A percentile compares a stretch with the other conserved stretches of the same genome.
phyloP scores from a whole-genome alignment of 169 alveolate species.

The Ichthyophthirius multifiliis region DNA sequence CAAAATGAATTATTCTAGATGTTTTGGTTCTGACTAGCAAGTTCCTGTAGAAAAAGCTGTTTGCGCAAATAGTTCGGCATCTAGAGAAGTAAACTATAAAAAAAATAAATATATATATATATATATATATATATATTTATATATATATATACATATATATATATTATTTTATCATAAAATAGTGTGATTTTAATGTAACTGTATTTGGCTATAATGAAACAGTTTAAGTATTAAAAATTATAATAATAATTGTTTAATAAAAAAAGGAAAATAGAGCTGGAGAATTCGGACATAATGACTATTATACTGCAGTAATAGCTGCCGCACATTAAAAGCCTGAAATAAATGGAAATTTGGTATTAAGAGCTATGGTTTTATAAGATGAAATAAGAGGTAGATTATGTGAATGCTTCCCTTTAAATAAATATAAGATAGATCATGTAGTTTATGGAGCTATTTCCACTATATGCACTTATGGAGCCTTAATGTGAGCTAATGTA shows the following conservation, averaged over 20 bases:
- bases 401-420: slow-evolving; percentile 79
- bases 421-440: slow-evolving; percentile 86
- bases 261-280: slow-evolving; percentile 59
- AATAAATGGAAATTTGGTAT: slow-evolving; percentile 52
- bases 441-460: slow-evolving; percentile 90
- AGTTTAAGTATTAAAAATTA: neutral
- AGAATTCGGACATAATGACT: slow-evolving; percentile 80
- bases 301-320: slow-evolving; percentile 68
- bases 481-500: slow-evolving; percentile 73
- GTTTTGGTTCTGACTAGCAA: slow-evolving; percentile 57
- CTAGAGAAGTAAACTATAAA: slow-evolving; percentile 48
- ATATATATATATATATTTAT: too few species aligned
- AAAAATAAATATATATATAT: too few species aligned
- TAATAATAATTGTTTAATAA: neutral
- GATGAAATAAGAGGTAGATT: slow-evolving; percentile 91
- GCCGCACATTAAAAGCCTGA: slow-evolving; percentile 55
- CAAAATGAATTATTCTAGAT: slow-evolving; percentile 38
- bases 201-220: slow-evolving; percentile 69
- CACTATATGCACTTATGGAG: slow-evolving; percentile 87
- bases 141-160: too few species aligned
- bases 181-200: slow-evolving; percentile 80
- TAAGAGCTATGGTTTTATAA: slow-evolving; percentile 82
- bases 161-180: slow-evolving; percentile 33
- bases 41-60: slow-evolving; percentile 69
- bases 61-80: slow-evolving; percentile 67